Evolutionary conservation across 257 asterid species (phyloP).

Genomic region (Plectranthus barbatus): DNA sequence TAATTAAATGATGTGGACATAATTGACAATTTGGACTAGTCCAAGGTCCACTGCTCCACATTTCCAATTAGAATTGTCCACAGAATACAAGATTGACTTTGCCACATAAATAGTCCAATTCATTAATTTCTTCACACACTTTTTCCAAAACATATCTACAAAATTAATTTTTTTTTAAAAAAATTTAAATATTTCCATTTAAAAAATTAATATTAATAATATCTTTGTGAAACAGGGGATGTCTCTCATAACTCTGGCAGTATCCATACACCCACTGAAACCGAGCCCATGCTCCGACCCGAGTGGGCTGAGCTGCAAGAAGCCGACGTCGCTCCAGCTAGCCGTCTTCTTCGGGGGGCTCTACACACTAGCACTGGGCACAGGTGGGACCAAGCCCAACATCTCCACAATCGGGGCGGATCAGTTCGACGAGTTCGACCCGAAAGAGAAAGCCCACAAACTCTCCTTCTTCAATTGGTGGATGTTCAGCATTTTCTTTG

Average conservation of each 20-base stretch:
- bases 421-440: constrained; percentile 76
- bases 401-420: constrained; percentile 91
- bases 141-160: too few species aligned
- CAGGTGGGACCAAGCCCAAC: constrained; percentile 90
- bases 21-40: too few species aligned
- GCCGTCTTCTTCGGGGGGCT: constrained; percentile 67
- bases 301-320: constrained; percentile 30
- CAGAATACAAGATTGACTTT: background rate
- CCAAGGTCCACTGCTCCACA: too few species aligned
- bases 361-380: constrained; percentile 65
- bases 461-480: constrained; percentile 96
- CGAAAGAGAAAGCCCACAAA: constrained; percentile 69
- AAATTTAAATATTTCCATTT: too few species aligned
- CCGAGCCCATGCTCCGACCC: constrained; percentile 61
- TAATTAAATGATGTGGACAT: too few species aligned
- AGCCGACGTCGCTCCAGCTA: constrained; percentile 51
- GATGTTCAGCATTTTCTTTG: constrained; percentile 80
- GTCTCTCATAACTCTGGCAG: constrained; percentile 58
- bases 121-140: too few species aligned
- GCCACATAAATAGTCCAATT: too few species aligned
- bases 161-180: too few species aligned
- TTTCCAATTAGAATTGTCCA: background rate
- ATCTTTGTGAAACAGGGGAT: constrained; percentile 46
- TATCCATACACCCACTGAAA: constrained; percentile 49
- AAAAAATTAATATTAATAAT: too few species aligned